Evolutionary conservation across 2,329 filamentous ascomycete genomes (phyloP).

Genomic region (Hirsutella rhossiliensis): DNA sequence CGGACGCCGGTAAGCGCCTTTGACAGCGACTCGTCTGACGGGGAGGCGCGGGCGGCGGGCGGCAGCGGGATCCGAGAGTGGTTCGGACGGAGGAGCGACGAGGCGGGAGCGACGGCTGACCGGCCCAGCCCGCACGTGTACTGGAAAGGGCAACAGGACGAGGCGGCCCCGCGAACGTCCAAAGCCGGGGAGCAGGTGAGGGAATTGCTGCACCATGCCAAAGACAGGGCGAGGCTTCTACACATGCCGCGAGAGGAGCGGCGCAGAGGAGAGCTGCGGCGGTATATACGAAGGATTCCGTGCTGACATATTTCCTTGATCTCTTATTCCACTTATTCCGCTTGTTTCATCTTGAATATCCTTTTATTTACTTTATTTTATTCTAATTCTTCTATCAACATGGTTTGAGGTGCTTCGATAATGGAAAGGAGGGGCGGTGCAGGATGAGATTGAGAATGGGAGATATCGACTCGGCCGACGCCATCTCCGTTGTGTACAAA

Average conservation of each 20-base stretch:
- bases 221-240: slow-evolving; percentile 10
- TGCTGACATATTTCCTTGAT: background rate
- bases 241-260: slow-evolving; percentile 16
- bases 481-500: too few relatives aligned
- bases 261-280: slow-evolving; percentile 21
- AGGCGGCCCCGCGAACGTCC: background rate
- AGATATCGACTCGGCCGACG: too few relatives aligned
- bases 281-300: slow-evolving; percentile 21
- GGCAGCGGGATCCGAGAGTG: slow-evolving; percentile 5
- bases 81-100: slow-evolving; percentile 3
- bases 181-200: slow-evolving; percentile 1
- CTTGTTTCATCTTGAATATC: background rate
- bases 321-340: background rate
- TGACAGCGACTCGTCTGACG: slow-evolving; percentile 16
- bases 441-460: too few relatives aligned
- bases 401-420: too few relatives aligned
- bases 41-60: slow-evolving; percentile 15
- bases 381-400: too few relatives aligned
- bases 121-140: background rate
- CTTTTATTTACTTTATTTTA: background rate
- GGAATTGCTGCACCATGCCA: slow-evolving; percentile 11
- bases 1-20: slow-evolving; percentile 16
- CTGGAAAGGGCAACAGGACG: background rate
- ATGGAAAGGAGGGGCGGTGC: too few relatives aligned
- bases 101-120: background rate